These are phyloP conservation scores for Microcyclospora pomicola DNA, from an alignment of 2,329 filamentous ascomycete species.

Conservation along the genomic window DNA sequence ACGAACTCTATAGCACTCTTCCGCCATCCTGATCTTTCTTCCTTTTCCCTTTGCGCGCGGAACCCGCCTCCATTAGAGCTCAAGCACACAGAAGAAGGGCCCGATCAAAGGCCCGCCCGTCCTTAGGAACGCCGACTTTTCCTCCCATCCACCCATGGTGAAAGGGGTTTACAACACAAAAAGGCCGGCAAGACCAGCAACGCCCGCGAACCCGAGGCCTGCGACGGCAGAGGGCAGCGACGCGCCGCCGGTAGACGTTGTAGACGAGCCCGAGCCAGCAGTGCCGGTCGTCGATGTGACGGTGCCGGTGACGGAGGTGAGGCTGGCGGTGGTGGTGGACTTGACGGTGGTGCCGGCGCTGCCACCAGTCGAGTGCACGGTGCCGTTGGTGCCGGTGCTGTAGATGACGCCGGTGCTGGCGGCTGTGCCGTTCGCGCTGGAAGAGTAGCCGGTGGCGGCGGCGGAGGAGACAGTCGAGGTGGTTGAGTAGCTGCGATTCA, in stretches of 20 bases:
- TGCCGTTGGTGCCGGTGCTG: conserved; percentile 5
- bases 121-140: too few species aligned
- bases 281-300: conserved; percentile 5
- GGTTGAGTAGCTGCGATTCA: too few species aligned
- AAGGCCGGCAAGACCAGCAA: conserved; percentile 30
- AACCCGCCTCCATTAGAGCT: too few species aligned
- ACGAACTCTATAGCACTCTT: too few species aligned
- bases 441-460: conserved; percentile 3
- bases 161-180: conserved; percentile 28
- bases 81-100: too few species aligned
- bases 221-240: conserved; percentile 25
- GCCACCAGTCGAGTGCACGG: conserved; percentile 1
- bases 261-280: background rate
- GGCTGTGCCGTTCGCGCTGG: conserved; percentile 4
- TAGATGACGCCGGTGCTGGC: conserved; percentile 3
- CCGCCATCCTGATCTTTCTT: too few species aligned
- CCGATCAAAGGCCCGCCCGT: too few species aligned
- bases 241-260: conserved; percentile 12
- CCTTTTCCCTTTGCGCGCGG: too few species aligned
- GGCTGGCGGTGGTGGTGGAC: conserved; percentile 3
- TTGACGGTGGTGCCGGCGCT: conserved; percentile 2
- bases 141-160: too few species aligned
- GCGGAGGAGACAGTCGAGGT: conserved; percentile 7
- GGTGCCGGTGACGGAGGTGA: conserved; percentile 4
- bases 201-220: conserved; percentile 18